These are phyloP conservation scores for Spongospora subterranea DNA, from an alignment of 208 protist species.

Conservation along the genomic window DNA sequence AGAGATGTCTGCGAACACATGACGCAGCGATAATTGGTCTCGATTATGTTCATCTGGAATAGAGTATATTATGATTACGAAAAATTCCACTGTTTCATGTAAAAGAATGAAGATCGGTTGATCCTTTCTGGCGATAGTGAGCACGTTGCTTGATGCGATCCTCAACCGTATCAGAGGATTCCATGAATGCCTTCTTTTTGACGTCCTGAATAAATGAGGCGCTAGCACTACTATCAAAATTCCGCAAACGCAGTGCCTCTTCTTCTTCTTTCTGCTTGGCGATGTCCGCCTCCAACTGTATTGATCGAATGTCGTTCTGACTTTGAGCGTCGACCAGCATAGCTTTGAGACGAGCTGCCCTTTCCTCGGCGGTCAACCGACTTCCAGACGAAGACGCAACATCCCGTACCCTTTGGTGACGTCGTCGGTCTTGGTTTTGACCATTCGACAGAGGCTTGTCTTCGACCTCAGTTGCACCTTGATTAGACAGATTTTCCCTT, in stretches of 20 bases:
- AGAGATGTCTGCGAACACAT: too few relatives aligned
- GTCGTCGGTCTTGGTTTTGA: background rate
- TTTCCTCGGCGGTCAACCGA: background rate
- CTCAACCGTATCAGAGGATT: constrained; percentile 31
- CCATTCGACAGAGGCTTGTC: background rate
- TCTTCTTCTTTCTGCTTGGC: background rate
- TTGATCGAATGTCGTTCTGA: background rate
- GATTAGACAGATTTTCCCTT: background rate
- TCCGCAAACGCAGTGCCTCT: background rate
- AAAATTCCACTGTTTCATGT: too few relatives aligned
- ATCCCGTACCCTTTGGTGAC: background rate
- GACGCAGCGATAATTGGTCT: too few relatives aligned
- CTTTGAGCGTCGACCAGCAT: constrained; percentile 14
- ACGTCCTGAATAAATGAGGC: background rate
- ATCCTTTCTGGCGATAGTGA: constrained; percentile 57
- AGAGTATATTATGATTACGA: too few relatives aligned
- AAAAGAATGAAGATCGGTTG: constrained; percentile 24
- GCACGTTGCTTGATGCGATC: constrained; percentile 35
- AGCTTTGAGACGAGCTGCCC: background rate
- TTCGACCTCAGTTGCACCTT: background rate
- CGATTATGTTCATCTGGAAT: too few relatives aligned
- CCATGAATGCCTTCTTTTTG: constrained; percentile 28
- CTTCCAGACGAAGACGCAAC: background rate
- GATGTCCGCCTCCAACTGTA: background rate
- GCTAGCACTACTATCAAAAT: background rate